phyloP scores from a whole-genome alignment of 371 early-diverging fungal genomes.

The Lichtheimia hyalospora region DNA sequence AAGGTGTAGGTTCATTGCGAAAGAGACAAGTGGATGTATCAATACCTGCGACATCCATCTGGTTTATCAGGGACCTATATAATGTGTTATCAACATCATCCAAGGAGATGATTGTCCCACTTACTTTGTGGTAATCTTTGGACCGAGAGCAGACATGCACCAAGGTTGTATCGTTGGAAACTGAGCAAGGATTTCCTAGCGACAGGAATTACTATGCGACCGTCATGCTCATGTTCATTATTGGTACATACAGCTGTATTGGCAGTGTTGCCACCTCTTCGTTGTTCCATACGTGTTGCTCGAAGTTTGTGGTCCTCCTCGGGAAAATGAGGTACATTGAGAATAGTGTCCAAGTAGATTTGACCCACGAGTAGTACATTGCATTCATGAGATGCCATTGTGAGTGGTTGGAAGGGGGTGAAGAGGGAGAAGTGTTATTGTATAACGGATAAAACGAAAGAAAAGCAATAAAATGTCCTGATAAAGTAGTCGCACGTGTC shows the following conservation, averaged over 20 bases:
- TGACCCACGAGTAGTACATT: conserved; percentile 47
- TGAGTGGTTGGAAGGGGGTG: neutral
- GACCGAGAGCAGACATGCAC: conserved; percentile 53
- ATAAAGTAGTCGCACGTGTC: neutral
- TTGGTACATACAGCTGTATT: conserved; percentile 42
- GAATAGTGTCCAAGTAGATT: conserved; percentile 52
- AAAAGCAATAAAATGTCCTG: too few species aligned
- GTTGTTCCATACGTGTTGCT: conserved; percentile 50
- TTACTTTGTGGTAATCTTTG: conserved; percentile 46
- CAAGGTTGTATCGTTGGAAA: conserved; percentile 35
- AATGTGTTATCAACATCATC: neutral
- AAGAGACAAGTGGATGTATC: conserved; percentile 37
- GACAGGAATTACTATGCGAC: neutral
- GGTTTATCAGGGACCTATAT: conserved; percentile 22
- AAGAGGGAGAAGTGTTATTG: too few species aligned
- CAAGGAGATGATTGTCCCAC: neutral
- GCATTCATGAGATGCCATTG: neutral
- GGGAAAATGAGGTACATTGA: conserved; percentile 53
- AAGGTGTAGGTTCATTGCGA: conserved; percentile 45
- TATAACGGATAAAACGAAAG: too few species aligned
- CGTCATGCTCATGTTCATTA: neutral
- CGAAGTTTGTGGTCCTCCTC: conserved; percentile 61
- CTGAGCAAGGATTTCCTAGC: conserved; percentile 48
- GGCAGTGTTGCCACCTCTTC: conserved; percentile 71
- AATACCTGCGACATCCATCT: conserved; percentile 39